Evolutionary conservation across 805 yeast genomes (phyloP), one percentile per base, ranked within the genome.

Genomic region (Ogataea corticis): DNA sequence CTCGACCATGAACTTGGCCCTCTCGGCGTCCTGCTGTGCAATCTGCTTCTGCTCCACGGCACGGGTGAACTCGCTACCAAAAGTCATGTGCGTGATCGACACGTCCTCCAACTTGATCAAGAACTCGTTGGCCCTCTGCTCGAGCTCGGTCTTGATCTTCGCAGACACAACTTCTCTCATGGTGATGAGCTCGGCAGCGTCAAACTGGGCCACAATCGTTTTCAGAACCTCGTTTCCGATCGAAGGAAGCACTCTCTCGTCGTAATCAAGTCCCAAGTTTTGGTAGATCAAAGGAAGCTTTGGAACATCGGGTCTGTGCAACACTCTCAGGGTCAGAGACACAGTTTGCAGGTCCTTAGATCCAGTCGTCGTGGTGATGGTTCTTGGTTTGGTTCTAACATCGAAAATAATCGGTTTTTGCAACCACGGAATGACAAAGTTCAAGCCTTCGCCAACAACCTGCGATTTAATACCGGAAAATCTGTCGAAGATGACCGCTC

Each of bases 31-130:
- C 71, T 94, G 99, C 72, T 94, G 99, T 27, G 99, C 99, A 70
- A 94, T 95, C 71, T 94, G 98, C 67, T 94, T 94, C 72, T 88
- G 96, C 72, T 94, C 99, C 49, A 94, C 99, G 28, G 99, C 98
- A 69, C 87, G 91, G 44, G 99, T 94, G 74, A 94, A 94, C 65
- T 94, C 99, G 54, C 77, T 79, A 43, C 99, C 98, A 67, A 94
- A 94, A 0, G 97, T 88, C 88, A 94, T 84, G 70, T 94, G 99
- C 13, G 99, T 94, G 56, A 94, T 94, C 19, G 97, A 87, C 42
- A 94, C 99, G 69, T 94, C 99, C 69, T 94, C 99, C 56, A 94
- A 78, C 63, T 78, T 85, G 63, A 94, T 91, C 69, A 86, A 80
- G 73, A 94, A 94, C 69, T 94, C 97, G 48, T 68, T 67, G 12